A percentile compares a stretch with the other conserved stretches of the same genome.
These are phyloP conservation scores for Rhodotorula sp. DNA, from an alignment of 1,284 basidiomycete species.

Conservation along the genomic window DNA sequence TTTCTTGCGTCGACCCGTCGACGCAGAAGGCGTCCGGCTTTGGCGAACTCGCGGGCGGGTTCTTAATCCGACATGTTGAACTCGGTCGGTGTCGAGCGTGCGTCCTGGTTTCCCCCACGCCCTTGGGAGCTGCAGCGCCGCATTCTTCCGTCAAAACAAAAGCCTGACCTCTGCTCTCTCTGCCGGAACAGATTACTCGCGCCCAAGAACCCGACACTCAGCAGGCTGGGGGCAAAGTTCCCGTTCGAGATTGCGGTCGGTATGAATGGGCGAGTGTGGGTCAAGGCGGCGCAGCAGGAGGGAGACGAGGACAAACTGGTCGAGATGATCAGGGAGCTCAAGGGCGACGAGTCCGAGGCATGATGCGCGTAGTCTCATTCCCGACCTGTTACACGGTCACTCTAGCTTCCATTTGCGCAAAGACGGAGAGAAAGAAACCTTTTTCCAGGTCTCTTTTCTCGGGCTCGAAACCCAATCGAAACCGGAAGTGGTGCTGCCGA, in stretches of 20 bases:
- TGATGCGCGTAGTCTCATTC: not conserved
- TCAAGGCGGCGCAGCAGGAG: slow-evolving; percentile 61
- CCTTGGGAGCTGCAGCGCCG: not conserved
- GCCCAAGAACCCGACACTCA: slow-evolving; percentile 69
- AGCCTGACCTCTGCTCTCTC: not conserved
- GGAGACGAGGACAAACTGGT: slow-evolving; percentile 60
- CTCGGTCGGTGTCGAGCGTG: slow-evolving; percentile 73
- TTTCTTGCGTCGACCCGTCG: slow-evolving; percentile 82
- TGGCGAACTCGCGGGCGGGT: slow-evolving; percentile 76
- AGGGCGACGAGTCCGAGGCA: slow-evolving; percentile 4
- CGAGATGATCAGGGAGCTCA: slow-evolving; percentile 50
- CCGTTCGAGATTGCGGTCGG: slow-evolving; percentile 75
- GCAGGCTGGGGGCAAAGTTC: slow-evolving; percentile 67
- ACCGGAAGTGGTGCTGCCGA: no score
- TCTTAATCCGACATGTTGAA: slow-evolving; percentile 57
- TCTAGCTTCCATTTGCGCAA: no score
- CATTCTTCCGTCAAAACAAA: not conserved
- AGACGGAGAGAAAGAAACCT: not conserved
- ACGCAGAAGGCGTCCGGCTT: slow-evolving; percentile 78
- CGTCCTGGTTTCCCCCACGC: slow-evolving; percentile 45
- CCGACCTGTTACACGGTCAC: no score
- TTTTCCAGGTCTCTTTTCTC: no score
- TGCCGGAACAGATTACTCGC: slow-evolving; percentile 62
- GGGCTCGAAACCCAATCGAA: no score
- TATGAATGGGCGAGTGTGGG: slow-evolving; percentile 77